Evolutionary conservation across 345 rosid genomes (phyloP), one percentile per base, ranked within the genome.

Genomic region (Aquilaria malaccensis): DNA sequence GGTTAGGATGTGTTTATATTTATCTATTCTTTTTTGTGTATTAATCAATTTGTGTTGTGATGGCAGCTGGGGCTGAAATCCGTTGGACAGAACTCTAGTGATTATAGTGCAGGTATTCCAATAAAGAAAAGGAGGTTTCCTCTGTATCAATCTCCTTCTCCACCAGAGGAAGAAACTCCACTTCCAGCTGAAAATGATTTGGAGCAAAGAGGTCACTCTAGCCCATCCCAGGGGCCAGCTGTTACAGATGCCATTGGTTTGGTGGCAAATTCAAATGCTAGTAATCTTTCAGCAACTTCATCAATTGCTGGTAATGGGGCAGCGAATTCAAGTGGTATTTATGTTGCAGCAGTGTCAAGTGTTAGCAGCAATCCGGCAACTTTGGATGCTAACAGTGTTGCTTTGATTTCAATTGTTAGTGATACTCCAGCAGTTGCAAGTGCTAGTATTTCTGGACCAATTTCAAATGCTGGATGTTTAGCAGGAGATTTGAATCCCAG

Each of bases 61-160:
- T 69, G 56, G 73, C 80, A 91, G 92, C 57, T 79, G 76, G 79
- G 70, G 74, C 68, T 78, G 58, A 75, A 80, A 66, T 53, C 79
- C 41, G 56, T 68, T 72, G 65, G 74, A n/a, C 69, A 72, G 67
- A 80, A 67, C 63, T 79, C 85, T 67, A 76, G 77, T 62, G 77
- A 84, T 69, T 70, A 78, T 63, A 76, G 66, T 74, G 80, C 89
- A 65, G 79, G 84, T 66, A 72, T 88, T 77, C 96, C 96, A 33
- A 72, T 91, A 73, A 91, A 91, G 84, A 88, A 91, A 82, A 83
- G 98, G 72, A 84, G 85, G 74, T 76, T 72, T 59, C 81, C 75
- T 1, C 55, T 79, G 33, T 71, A 81, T 50, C 72, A 67, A 48
- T 72, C 78, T 30, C 68, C 80, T 30, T 81, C 83, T 5, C 85